phyloP scores from a whole-genome alignment of 1,284 basidiomycete genomes.

The Ustilago shanxiensis region DNA sequence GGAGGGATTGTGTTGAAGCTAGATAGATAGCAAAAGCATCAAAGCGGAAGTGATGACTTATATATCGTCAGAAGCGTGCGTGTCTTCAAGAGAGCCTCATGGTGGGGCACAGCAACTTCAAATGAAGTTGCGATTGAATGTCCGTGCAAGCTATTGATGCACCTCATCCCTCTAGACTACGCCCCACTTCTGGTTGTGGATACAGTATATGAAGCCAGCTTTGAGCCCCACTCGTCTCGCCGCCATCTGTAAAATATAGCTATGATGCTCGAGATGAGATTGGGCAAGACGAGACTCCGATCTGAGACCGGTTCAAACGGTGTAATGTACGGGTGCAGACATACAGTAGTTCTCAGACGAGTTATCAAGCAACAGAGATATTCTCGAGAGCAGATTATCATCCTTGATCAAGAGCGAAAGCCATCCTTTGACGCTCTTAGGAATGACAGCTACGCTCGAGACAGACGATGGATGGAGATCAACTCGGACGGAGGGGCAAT shows the following conservation, averaged over 20 bases:
- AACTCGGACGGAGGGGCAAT: background rate
- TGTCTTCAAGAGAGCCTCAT: background rate
- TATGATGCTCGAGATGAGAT: too few species aligned
- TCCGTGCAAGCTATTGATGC: background rate
- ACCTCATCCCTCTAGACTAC: background rate
- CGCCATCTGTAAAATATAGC: too few species aligned
- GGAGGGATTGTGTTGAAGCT: background rate
- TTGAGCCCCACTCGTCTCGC: too few species aligned
- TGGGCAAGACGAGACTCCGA: too few species aligned
- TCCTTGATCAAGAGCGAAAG: too few species aligned
- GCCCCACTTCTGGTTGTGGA: background rate
- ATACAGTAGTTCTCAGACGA: too few species aligned
- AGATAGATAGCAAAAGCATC: background rate
- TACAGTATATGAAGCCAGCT: background rate
- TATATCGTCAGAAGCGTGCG: background rate
- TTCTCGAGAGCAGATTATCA: too few species aligned
- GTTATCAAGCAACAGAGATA: too few species aligned
- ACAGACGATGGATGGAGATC: background rate
- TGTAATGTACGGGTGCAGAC: too few species aligned
- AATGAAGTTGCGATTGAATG: background rate
- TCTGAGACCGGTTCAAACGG: too few species aligned
- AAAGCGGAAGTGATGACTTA: background rate
- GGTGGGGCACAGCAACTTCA: constrained; percentile 4
- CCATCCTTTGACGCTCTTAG: too few species aligned
- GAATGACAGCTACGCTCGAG: too few species aligned